These are phyloP conservation scores for Syzygium jambos DNA, from an alignment of 345 rosid genomes.

Conservation along the genomic window DNA sequence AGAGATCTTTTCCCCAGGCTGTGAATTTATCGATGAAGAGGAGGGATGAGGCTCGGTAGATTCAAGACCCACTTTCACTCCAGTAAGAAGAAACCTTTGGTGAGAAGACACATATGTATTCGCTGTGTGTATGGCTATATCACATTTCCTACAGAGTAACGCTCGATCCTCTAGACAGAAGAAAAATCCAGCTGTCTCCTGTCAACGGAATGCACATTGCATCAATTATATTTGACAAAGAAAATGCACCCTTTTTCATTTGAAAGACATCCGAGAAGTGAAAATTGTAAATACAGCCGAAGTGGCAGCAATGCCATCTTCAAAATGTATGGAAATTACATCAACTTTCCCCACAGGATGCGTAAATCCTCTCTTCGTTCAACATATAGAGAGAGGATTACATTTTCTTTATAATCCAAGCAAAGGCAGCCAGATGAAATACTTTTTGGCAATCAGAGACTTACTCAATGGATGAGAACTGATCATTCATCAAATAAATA, in stretches of 20 bases:
- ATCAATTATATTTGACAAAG: not conserved
- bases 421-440: not conserved
- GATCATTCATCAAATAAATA: not conserved
- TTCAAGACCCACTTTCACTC: constrained; percentile 87
- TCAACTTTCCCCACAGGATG: not conserved
- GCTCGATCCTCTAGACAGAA: constrained; percentile 96
- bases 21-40: constrained; percentile 44
- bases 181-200: constrained; percentile 93
- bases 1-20: constrained; percentile 28
- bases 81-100: constrained; percentile 88
- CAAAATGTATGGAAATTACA: not conserved
- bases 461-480: not conserved
- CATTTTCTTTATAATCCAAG: not conserved
- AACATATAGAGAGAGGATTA: not conserved
- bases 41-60: constrained; percentile 39
- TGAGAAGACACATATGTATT: constrained; percentile 73
- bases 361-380: not conserved
- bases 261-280: not conserved
- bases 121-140: constrained; percentile 70
- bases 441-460: not conserved
- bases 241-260: not conserved
- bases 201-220: constrained; percentile 6
- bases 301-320: not conserved
- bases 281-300: not conserved
- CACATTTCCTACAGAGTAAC: constrained; percentile 92